Base-by-base conservation (phyloP, 2,329 filamentous ascomycete genomes). In the Bertia moriformis region DNA sequence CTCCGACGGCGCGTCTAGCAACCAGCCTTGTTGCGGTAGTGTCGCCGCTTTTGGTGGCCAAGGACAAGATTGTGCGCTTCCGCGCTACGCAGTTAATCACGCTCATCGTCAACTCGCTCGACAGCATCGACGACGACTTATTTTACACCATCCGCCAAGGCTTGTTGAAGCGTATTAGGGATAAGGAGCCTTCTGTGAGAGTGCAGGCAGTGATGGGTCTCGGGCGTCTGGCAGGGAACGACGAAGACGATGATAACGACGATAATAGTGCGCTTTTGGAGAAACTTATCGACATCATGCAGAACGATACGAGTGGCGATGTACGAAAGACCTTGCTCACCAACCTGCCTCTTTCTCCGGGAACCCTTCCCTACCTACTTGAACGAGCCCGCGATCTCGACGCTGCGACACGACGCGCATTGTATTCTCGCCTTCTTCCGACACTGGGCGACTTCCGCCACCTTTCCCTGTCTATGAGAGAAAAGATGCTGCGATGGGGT, bases 401-500 rank as follows among this genome's bases (percentile, higher is more conserved):
- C 56, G 71, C 84, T 3, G 71, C 78, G 4, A 96, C 88, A 3
- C 71, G 91, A 43, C 71, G 88, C 43, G 82, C 86, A 7, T 71
- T 98, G 2, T 98, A 96, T 54, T 82, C 88, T 1, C 77, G 83
- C 24, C 67, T 98, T 4, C 65, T 98, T 4, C 91, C 91, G 2
- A 83, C 83, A 0, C 66, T 98, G 1, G 91, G 88, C 12, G 91
- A 98, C 59, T 98, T 98, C 60, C 76, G 91, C 40, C 86, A 95
- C 59, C 63, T 98, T 39, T 94, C 87, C 10, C 68, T 98, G 18
- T 86, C 83, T 2, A 93, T 96, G 78, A 72, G 91, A 52, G 91
- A 98, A 59, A 96, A 96, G 58, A 69, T 98, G 20, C 70, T 98
- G 19, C 76, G 91, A 29, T 98, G 91, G 91, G 91, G 91, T 38